Percentiles rank a stretch among this genome's conserved stretches.
Evolutionary conservation across 2,329 filamentous ascomycete species (phyloP).

Genomic region (Cladosporium phlei): DNA sequence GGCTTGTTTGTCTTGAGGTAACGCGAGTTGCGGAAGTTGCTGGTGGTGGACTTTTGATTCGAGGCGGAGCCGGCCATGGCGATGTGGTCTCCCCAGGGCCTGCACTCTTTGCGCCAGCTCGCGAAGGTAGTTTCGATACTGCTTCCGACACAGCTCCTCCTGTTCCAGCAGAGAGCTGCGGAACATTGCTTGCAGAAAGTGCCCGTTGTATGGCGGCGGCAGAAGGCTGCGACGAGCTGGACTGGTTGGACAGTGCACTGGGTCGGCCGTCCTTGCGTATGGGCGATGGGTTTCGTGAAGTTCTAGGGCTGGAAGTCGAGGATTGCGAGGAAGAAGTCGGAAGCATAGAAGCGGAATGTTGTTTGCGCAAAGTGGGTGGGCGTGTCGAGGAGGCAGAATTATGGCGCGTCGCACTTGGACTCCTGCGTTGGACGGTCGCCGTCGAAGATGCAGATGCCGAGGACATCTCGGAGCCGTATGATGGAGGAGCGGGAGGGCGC

Average conservation of each 20-base stretch:
- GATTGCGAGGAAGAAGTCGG: slow-evolving; percentile 30
- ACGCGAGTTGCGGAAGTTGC: slow-evolving; percentile 51
- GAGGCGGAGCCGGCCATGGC: slow-evolving; percentile 73
- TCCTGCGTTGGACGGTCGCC: slow-evolving; percentile 9
- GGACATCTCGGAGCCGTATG: slow-evolving; percentile 1
- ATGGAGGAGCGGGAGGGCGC: slow-evolving; percentile 1
- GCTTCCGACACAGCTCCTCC: slow-evolving; percentile 52
- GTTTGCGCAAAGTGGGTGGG: slow-evolving; percentile 19
- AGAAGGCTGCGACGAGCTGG: slow-evolving; percentile 49
- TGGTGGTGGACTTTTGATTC: slow-evolving; percentile 64
- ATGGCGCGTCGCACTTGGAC: slow-evolving; percentile 9
- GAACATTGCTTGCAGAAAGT: slow-evolving; percentile 63
- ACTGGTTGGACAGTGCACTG: slow-evolving; percentile 24
- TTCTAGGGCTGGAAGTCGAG: slow-evolving; percentile 39
- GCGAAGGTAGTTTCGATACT: slow-evolving; percentile 54
- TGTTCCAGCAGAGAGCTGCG: slow-evolving; percentile 55
- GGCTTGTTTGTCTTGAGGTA: slow-evolving; percentile 40
- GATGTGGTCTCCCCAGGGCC: slow-evolving; percentile 49
- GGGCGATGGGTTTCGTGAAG: slow-evolving; percentile 46
- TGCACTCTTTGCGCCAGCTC: slow-evolving; percentile 54
- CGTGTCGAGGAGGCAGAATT: slow-evolving; percentile 15
- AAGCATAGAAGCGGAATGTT: slow-evolving; percentile 27
- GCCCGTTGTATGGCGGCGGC: slow-evolving; percentile 61
- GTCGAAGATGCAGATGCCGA: slow-evolving; percentile 8
- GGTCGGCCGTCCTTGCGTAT: slow-evolving; percentile 43